Conservation (phyloP, 257 asterid species). For the Jasminum sambac region DNA sequence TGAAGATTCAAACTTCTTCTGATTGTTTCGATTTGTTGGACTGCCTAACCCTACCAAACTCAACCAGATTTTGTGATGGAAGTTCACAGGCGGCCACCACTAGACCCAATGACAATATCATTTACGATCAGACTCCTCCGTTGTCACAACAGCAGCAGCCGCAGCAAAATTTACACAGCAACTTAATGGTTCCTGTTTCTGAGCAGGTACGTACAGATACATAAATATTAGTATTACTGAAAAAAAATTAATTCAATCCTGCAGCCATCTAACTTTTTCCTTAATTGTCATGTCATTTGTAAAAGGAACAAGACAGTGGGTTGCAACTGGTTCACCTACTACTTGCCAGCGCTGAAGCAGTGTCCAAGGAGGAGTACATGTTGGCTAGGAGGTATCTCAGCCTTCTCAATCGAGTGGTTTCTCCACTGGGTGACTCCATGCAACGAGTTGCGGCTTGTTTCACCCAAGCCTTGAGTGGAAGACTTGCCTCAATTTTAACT, state of each 20-base stretch:
- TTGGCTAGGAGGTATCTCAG: slow-evolving; percentile 70
- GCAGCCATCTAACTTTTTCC: not conserved
- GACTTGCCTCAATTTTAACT: slow-evolving; percentile 65
- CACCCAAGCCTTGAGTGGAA: slow-evolving; percentile 67
- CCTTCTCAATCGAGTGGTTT: slow-evolving; percentile 71
- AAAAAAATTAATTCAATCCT: not conserved
- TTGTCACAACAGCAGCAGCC: slow-evolving; percentile 57
- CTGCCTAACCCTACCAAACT: slow-evolving; percentile 45
- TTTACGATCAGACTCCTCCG: slow-evolving; percentile 35
- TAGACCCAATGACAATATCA: slow-evolving; percentile 30
- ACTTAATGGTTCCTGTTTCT: slow-evolving; percentile 51
- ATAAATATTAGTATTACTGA: not conserved
- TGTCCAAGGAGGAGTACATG: slow-evolving; percentile 80
- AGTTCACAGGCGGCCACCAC: slow-evolving; percentile 22
- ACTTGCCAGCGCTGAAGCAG: slow-evolving; percentile 87
- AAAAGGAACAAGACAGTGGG: slow-evolving; percentile 78
- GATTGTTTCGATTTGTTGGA: slow-evolving; percentile 54
- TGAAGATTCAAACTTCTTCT: slow-evolving; percentile 33
- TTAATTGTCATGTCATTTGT: not conserved
- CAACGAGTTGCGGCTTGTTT: slow-evolving; percentile 84
- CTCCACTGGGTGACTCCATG: slow-evolving; percentile 82
- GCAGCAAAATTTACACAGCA: slow-evolving; percentile 41
- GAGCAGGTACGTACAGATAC: slow-evolving; percentile 52
- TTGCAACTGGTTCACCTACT: slow-evolving; percentile 82
- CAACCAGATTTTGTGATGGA: slow-evolving; percentile 40